Conservation (phyloP, 1,284 basidiomycete genomes). For the Macrocystidia cucumis region DNA sequence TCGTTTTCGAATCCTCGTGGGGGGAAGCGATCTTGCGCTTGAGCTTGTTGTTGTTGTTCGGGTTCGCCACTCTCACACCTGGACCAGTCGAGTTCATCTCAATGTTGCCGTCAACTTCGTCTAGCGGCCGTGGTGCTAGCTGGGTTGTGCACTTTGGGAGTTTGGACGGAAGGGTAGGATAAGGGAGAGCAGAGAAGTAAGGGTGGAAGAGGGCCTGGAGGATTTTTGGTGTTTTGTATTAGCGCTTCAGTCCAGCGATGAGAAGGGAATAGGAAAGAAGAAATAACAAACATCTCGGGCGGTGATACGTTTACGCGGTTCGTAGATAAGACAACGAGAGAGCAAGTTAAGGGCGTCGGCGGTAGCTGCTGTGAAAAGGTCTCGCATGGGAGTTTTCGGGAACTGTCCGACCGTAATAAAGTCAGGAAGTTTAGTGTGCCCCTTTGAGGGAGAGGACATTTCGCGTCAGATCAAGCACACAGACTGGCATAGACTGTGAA, state of each 20-base stretch:
- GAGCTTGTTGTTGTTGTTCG: slow-evolving; percentile 24
- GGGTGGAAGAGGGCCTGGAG: slow-evolving; percentile 64
- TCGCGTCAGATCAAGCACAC: no score
- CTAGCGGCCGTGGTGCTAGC: slow-evolving; percentile 47
- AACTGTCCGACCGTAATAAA: slow-evolving; percentile 81
- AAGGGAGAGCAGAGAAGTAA: slow-evolving; percentile 74
- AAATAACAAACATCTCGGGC: slow-evolving; percentile 62
- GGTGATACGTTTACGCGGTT: slow-evolving; percentile 78
- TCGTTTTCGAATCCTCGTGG: slow-evolving; percentile 27
- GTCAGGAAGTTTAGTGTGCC: slow-evolving; percentile 85
- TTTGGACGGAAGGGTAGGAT: slow-evolving; percentile 76
- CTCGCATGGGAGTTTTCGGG: slow-evolving; percentile 74
- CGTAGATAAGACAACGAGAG: slow-evolving; percentile 73
- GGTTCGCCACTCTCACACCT: slow-evolving; percentile 24
- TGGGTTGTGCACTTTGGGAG: slow-evolving; percentile 66
- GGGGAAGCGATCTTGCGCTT: slow-evolving; percentile 43
- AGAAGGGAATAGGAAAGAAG: slow-evolving; percentile 1
- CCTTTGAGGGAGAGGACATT: slow-evolving; percentile 35
- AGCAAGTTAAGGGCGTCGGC: slow-evolving; percentile 85
- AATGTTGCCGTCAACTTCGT: slow-evolving; percentile 70
- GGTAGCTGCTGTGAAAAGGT: slow-evolving; percentile 88
- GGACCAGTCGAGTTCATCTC: slow-evolving; percentile 31
- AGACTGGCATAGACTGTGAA: no score
- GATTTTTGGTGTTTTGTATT: no score
- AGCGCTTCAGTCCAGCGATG: no score